Evolutionary conservation across 2,329 filamentous ascomycete genomes (phyloP).

Genomic region (Fusarium odoratissimum): DNA sequence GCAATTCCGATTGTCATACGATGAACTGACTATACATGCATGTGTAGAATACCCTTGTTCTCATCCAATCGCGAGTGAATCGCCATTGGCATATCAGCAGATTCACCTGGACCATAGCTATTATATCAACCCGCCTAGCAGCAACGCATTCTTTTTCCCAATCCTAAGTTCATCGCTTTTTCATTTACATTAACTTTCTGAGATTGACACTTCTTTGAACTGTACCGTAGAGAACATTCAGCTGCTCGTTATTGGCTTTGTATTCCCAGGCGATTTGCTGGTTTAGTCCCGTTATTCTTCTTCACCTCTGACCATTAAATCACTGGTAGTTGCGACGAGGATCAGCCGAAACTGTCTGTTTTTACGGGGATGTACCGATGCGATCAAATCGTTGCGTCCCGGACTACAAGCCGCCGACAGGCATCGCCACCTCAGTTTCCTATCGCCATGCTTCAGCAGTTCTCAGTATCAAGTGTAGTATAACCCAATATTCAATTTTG

Average conservation of each 20-base stretch:
- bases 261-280: no score
- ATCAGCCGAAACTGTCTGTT: not conserved
- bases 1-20: not conserved
- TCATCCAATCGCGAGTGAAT: not conserved
- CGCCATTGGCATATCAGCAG: not conserved
- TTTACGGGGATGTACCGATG: not conserved
- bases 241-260: no score
- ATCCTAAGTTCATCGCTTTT: not conserved
- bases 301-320: not conserved
- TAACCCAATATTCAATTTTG: not conserved
- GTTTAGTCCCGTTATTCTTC: not conserved
- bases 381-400: fast-evolving
- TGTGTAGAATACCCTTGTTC: not conserved
- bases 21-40: not conserved
- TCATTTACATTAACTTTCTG: not conserved
- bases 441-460: not conserved
- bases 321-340: not conserved
- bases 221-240: not conserved
- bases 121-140: not conserved
- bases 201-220: no score
- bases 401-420: not conserved
- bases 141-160: not conserved
- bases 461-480: not conserved
- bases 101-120: not conserved
- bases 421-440: not conserved